These are phyloP conservation scores for Hypomyces rosellus DNA, from an alignment of 2,329 filamentous ascomycete species.

Conservation along the genomic window DNA sequence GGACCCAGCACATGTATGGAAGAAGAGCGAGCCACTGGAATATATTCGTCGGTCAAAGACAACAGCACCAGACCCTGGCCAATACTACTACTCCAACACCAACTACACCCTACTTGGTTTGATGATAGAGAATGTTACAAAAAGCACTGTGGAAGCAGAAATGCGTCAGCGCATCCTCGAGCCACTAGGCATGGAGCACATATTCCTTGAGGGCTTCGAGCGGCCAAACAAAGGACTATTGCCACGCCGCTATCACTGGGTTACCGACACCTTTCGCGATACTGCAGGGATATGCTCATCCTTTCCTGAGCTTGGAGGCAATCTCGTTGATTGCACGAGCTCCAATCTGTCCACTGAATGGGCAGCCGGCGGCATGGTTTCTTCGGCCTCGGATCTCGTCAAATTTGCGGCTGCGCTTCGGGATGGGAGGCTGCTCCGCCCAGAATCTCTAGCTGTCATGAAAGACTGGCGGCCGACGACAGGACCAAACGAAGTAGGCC, in stretches of 20 bases:
- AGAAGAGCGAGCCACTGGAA: constrained; percentile 12
- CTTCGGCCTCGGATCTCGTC: constrained; percentile 10
- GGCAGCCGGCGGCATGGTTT: constrained; percentile 13
- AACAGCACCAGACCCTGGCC: constrained; percentile 9
- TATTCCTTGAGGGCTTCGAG: constrained; percentile 12
- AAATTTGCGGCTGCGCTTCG: constrained; percentile 11
- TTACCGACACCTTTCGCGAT: constrained; percentile 7
- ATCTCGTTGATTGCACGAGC: constrained; percentile 11
- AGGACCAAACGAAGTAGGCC: constrained; percentile 8
- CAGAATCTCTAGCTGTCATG: constrained; percentile 7
- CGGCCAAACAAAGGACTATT: not conserved
- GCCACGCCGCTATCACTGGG: constrained; percentile 11
- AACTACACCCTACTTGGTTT: constrained; percentile 14
- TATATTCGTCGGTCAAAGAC: constrained; percentile 12
- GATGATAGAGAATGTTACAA: constrained; percentile 9
- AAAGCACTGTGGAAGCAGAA: constrained; percentile 8
- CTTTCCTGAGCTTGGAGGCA: constrained; percentile 7
- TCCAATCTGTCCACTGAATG: constrained; percentile 13
- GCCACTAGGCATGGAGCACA: constrained; percentile 9
- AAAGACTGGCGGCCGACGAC: constrained; percentile 10
- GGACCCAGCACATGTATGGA: constrained; percentile 10
- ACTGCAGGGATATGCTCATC: constrained; percentile 7
- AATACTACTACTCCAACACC: constrained; percentile 12
- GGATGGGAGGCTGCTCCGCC: constrained; percentile 10
- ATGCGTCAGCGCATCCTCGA: constrained; percentile 8